phyloP scores from a whole-genome alignment of 371 early-diverging fungal genomes.

The Ordospora colligata region DNA sequence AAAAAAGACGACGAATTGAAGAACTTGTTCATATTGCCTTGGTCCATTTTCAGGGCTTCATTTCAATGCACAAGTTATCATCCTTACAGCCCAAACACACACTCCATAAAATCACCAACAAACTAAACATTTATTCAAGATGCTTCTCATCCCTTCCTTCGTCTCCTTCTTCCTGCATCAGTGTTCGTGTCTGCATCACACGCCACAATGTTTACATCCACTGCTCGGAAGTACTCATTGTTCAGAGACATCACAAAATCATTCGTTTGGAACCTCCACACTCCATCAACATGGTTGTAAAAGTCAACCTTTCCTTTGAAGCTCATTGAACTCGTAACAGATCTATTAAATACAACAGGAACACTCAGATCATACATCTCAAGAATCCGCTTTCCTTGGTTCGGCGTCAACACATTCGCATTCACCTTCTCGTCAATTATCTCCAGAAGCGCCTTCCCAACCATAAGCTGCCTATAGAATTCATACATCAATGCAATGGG shows the following conservation, averaged over 20 bases:
- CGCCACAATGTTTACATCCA: conserved; percentile 60
- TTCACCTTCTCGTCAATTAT: conserved; percentile 59
- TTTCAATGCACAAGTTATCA: background rate
- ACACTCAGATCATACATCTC: conserved; percentile 58
- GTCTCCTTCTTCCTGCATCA: conserved; percentile 49
- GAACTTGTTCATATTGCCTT: conserved; percentile 9
- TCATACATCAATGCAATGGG: conserved; percentile 52
- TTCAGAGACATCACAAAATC: conserved; percentile 61
- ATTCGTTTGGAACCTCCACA: conserved; percentile 60
- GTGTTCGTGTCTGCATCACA: conserved; percentile 59
- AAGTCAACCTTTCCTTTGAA: conserved; percentile 57
- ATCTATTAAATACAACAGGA: conserved; percentile 53
- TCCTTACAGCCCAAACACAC: background rate
- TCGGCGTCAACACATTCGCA: conserved; percentile 51
- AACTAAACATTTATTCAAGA: conserved; percentile 9
- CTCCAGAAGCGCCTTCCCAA: conserved; percentile 59
- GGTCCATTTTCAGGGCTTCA: conserved; percentile 11
- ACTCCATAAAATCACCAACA: background rate
- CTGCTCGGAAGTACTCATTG: conserved; percentile 52
- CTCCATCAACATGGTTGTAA: conserved; percentile 62
- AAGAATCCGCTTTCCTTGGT: conserved; percentile 56
- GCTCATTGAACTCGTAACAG: conserved; percentile 57
- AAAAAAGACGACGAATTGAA: conserved; percentile 23
- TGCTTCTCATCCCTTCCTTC: conserved; percentile 4
- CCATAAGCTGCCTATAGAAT: conserved; percentile 58